Evolutionary conservation across 768 basidiomycete genomes (phyloP), one percentile per base, ranked within the genome.

Genomic region (Rickenella mellea): DNA sequence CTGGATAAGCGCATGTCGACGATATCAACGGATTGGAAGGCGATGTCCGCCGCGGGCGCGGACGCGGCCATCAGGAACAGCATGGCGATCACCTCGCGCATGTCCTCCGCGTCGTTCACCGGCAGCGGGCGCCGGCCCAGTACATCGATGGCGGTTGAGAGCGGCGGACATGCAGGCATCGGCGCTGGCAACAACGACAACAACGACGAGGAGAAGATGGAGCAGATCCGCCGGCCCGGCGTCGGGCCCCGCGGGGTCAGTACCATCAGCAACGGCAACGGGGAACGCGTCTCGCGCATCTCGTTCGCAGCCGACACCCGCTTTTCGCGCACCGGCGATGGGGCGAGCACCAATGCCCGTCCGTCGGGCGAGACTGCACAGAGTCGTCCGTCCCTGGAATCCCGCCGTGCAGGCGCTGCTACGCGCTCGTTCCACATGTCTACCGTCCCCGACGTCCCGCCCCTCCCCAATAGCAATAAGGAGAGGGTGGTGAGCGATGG

Each of bases 1-100:
- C 59, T 90, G 57, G 86, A 90, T 64, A 78, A 76, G 58, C 81
- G 86, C 58, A 88, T 90, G 86, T 81, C 78, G 2, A 83, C 80
- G 38, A 84, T 88, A 49, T 80, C 78, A 5, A 63, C 70, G 15
- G 82, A 87, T 53, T 89, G 86, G 86, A 81, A 80, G 57, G 69
- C 71, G 32, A 77, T 87, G 51, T 74, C 80, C 6, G 64, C 68
- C 5, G 78, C 74, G 4, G 86, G 83, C 37, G 87, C 85, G 1
- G 66, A 68, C 17, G 83, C 78, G 26, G 87, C 83, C 9, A 80
- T 90, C 48, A 74, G 85, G 45, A 71, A 69, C 50, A 78, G 75
- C 31, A 78, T 85, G 22, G 79, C 79, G 4, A 60, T 71, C 27
- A 52, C 54, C 24, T 12, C 28, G 42, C 67, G 74, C 24, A 59